phyloP scores from a whole-genome alignment of 345 rosid species.

The Hirschfeldia incana region DNA sequence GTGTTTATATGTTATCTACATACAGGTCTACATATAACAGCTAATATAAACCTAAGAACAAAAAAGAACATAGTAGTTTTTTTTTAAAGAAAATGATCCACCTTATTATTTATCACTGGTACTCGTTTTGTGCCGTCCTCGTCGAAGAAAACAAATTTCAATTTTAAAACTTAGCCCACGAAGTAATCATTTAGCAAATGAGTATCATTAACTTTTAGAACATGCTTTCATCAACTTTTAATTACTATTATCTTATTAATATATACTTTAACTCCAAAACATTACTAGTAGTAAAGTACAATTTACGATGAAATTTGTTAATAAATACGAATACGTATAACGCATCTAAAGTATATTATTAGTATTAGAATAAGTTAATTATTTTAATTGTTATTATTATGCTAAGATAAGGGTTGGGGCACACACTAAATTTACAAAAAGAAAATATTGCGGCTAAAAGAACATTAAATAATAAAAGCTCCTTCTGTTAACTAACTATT shows the following conservation, averaged over 20 bases:
- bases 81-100: not conserved
- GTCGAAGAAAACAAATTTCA: not conserved
- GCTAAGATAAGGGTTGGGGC: conserved; percentile 4
- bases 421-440: not conserved
- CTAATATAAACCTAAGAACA: not conserved
- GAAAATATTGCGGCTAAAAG: conserved; percentile 39
- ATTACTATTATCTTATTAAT: conserved; percentile 19
- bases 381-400: not conserved
- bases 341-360: conserved; percentile 36
- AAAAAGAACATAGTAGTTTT: not conserved
- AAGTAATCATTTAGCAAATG: conserved; percentile 42
- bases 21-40: no score
- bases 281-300: not conserved
- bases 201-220: conserved; percentile 35
- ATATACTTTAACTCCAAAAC: not conserved
- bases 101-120: not conserved
- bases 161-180: conserved; percentile 27
- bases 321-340: conserved; percentile 25
- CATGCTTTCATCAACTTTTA: conserved; percentile 27
- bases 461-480: not conserved
- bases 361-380: not conserved
- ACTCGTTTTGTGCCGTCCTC: not conserved
- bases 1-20: not conserved
- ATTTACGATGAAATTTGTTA: not conserved
- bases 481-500: conserved; percentile 29